These are phyloP conservation scores for Starmera amethionina DNA, from an alignment of 805 yeast genomes.

Conservation along the genomic window DNA sequence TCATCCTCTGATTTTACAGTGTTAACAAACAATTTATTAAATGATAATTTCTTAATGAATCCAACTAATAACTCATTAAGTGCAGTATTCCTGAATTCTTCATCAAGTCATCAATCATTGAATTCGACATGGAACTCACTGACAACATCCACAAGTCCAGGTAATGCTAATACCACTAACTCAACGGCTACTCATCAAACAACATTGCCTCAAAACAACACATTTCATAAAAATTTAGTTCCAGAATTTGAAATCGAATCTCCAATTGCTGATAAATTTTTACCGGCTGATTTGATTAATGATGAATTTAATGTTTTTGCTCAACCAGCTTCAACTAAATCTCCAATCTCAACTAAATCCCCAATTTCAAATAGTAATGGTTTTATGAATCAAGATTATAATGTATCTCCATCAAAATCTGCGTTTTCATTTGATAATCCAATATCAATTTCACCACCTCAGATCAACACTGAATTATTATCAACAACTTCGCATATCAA, in stretches of 20 bases:
- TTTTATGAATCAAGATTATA: no score
- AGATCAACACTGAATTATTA: neutral
- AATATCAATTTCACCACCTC: neutral
- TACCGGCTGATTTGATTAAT: constrained; percentile 25
- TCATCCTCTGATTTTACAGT: no score
- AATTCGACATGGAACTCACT: no score
- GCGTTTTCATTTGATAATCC: neutral
- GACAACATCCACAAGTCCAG: no score
- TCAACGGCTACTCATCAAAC: constrained; percentile 1
- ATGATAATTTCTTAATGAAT: no score
- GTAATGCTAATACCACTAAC: neutral
- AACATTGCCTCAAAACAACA: constrained; percentile 1
- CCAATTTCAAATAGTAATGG: neutral
- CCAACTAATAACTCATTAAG: no score
- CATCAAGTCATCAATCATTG: no score
- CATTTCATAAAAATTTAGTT: neutral
- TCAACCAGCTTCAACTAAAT: neutral
- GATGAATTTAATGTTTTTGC: constrained; percentile 10
- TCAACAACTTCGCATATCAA: neutral
- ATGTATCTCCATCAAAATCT: neutral
- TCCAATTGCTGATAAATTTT: constrained; percentile 23
- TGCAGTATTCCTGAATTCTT: no score
- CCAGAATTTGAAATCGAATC: constrained; percentile 14
- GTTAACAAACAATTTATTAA: no score
- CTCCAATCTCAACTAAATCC: neutral